Base-by-base conservation (phyloP, 2,329 filamentous ascomycete species). In the Metarhizium humberi region DNA sequence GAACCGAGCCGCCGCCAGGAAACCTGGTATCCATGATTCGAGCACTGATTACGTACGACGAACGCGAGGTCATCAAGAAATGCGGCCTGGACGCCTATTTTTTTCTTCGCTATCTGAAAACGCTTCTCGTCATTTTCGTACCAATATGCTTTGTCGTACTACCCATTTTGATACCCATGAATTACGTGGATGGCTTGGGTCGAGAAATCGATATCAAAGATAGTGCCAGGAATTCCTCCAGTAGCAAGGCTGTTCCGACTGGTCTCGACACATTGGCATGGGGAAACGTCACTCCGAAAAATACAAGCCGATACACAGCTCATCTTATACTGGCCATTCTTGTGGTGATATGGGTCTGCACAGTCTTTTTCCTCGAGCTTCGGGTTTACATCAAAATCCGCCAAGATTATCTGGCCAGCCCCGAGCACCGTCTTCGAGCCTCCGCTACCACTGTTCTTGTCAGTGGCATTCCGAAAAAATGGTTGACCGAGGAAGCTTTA, bases 71-170 rank as follows among this genome's bases (percentile, higher is more conserved):
- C 62, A 95, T 99, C 64, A 87, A 92, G 53, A 95, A 96, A 71
- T 96, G 92, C 62, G 94, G 94, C 18, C 81, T 99, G 10, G 94
- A 99, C 68, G 91, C 92, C 65, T 99, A 96, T 73, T 96, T 97
- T 75, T 99, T 99, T 70, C 78, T 99, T 1, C 88, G 95, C 59
- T 99, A 96, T 66, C 80, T 84, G 14, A 81, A 81, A 60, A 80
- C 66, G 69, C 82, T 97, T 5, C 80, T 97, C 47, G 85, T 96
- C 67, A 95, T 99, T 59, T 97, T 99, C 68, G 74, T 95, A 43
- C 91, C 94, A 1, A 84, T 96, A 55, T 84, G 88, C 13, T 62
- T 82, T 30, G 66, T 96, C 52, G 85, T 95, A 32, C 76, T 96
- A 54, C 94, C 94, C 0, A 87, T 96, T 29, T 75, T 99, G 47